Evolutionary conservation across 441 rosid genomes (phyloP), one percentile per base, ranked within the genome.

Genomic region (Erodium chrysanthum): DNA sequence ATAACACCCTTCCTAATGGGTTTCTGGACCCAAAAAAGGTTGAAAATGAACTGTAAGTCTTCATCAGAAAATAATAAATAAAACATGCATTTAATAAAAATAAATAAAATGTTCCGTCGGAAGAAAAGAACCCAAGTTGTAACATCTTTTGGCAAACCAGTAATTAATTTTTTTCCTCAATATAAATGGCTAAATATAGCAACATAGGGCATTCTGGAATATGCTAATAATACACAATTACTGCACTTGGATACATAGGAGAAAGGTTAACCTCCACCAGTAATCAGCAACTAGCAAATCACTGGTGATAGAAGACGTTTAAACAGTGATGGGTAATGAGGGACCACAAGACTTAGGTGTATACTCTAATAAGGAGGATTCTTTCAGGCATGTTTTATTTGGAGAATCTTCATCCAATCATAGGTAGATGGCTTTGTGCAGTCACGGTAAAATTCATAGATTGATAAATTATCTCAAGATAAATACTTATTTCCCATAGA

Each of bases 1-100:
- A 84, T 80, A 9, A 86, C 87, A 73, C 98, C 98, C 73, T 77
- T 86, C 82, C 97, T 83, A 70, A 94, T 86, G 72, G 96, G 96
- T 81, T 62, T 77, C 98, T 94, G 81, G 48, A 74, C 23, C 76
- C 61, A 63, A 5, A 60, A 71, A 70, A 35, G 18, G 9, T 46
- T 17, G 10, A 65, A 56, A 20, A 25, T 23, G 52, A 71, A 7
- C 17, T 1, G 10, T 68, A 52, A 52, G 61, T 50, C 44, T 48
- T 29, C 62, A 21, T 12, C 35, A 58, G 23, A 9, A 4, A 63
- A 66, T 23, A 17, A 61, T 65, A 50, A 69, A 63, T 22, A 29
- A 48, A 68, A 2, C 15, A 56, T 40, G 33, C 1, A 18, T 7
- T 54, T 17, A 18, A 15, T 54, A 3, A 54, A 54, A 20, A 15